These are phyloP conservation scores for Neonectria sp. DNA, from an alignment of 2,329 filamentous ascomycete species.

Conservation along the genomic window DNA sequence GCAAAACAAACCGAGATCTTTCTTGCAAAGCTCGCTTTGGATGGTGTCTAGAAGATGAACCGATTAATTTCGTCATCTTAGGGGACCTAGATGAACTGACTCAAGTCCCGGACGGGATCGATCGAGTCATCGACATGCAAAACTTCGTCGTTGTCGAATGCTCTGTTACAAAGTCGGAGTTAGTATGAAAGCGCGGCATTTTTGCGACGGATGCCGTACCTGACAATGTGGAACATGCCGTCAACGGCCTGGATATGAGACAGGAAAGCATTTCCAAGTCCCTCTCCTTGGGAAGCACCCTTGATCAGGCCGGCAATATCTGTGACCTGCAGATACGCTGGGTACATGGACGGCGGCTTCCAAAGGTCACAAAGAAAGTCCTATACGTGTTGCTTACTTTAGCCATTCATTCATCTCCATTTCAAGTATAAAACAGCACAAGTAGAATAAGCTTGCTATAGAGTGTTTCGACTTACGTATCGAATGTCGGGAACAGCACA, in stretches of 20 bases:
- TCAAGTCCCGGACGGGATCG: conserved; percentile 60
- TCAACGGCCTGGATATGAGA: conserved; percentile 63
- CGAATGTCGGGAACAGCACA: conserved; percentile 60
- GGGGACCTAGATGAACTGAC: conserved; percentile 45
- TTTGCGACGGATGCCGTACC: conserved; percentile 41
- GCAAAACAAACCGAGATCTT: conserved; percentile 50
- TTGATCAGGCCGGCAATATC: conserved; percentile 63
- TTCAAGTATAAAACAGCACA: too few species aligned
- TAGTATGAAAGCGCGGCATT: conserved; percentile 15
- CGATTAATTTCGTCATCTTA: conserved; percentile 12
- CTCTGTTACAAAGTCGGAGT: conserved; percentile 44
- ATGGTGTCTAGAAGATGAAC: conserved; percentile 39
- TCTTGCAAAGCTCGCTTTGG: conserved; percentile 53
- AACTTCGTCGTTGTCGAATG: conserved; percentile 62
- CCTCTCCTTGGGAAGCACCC: conserved; percentile 60
- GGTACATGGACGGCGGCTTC: conserved; percentile 63
- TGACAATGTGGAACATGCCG: conserved; percentile 62
- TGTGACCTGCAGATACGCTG: conserved; percentile 61
- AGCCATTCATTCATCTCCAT: conserved; percentile 8
- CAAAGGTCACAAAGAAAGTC: conserved; percentile 62
- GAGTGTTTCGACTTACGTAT: conserved; percentile 55
- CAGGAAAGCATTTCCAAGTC: conserved; percentile 62
- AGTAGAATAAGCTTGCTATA: neutral
- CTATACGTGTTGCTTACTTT: conserved; percentile 42
- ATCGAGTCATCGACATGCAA: conserved; percentile 63